A percentile compares a stretch with the other conserved stretches of the same genome.
These are phyloP conservation scores for Gynostemma pentaphyllum DNA, from an alignment of 306 rosid species.

Conservation along the genomic window DNA sequence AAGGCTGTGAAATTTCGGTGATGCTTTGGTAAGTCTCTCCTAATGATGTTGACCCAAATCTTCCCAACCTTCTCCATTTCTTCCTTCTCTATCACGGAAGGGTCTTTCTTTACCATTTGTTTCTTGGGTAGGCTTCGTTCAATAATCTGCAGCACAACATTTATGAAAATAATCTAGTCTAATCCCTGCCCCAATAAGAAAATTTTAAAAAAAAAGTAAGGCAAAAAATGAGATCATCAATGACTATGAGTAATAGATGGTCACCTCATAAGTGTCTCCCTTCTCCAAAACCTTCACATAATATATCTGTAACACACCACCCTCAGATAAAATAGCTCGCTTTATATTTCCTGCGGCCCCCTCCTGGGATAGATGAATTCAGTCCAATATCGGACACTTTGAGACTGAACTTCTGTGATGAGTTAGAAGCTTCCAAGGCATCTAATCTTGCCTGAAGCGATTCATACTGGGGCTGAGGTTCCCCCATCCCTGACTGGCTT, in stretches of 20 bases:
- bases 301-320: constrained; percentile 85
- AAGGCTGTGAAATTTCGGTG: constrained; percentile 54
- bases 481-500: constrained; percentile 76
- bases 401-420: constrained; percentile 57
- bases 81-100: constrained; percentile 71
- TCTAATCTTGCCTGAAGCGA: constrained; percentile 79
- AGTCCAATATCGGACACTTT: constrained; percentile 59
- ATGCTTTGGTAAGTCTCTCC: constrained; percentile 89
- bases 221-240: not conserved
- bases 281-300: constrained; percentile 98
- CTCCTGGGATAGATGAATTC: constrained; percentile 85
- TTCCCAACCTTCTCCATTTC: constrained; percentile 79
- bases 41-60: constrained; percentile 74
- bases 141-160: constrained; percentile 55
- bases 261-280: constrained; percentile 97
- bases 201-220: not conserved
- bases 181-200: not conserved
- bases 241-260: not conserved
- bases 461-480: constrained; percentile 52
- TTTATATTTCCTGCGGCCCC: constrained; percentile 98
- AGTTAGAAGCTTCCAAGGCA: constrained; percentile 47
- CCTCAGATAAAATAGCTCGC: constrained; percentile 83
- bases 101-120: constrained; percentile 62
- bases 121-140: constrained; percentile 93
- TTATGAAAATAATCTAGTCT: constrained; percentile 8